These are phyloP conservation scores for Casaregolazyma suthepensis DNA, from an alignment of 1,139 yeast species.

Conservation along the genomic window DNA sequence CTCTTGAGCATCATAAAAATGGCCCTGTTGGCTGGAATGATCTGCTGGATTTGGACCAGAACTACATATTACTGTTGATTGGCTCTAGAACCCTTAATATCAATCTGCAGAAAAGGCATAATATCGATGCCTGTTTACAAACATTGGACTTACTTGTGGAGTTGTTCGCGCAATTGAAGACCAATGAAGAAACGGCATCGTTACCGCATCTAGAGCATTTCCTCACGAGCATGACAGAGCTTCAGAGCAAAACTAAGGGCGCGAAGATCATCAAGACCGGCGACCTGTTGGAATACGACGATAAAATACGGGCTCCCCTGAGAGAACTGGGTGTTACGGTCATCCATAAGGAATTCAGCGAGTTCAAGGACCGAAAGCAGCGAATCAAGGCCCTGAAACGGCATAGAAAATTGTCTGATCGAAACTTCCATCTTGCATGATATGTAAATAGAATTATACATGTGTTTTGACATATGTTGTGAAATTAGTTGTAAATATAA, in stretches of 20 bases:
- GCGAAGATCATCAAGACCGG: neutral
- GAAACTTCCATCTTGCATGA: neutral
- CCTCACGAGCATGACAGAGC: neutral
- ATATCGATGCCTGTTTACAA: neutral
- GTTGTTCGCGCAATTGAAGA: neutral
- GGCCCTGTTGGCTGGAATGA: neutral
- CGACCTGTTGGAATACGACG: slow-evolving; percentile 1
- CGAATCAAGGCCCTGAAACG: neutral
- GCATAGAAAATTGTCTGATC: neutral
- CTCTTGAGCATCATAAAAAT: neutral
- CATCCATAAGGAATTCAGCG: neutral
- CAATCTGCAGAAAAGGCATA: slow-evolving; percentile 3
- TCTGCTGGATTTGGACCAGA: neutral
- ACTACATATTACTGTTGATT: neutral
- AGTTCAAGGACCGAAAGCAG: neutral
- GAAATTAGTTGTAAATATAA: neutral
- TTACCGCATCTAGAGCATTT: neutral
- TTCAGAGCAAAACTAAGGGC: neutral
- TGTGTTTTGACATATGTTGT: neutral
- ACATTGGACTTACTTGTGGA: slow-evolving; percentile 1
- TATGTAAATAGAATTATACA: neutral
- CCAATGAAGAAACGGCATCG: neutral
- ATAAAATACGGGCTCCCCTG: neutral
- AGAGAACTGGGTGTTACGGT: neutral
- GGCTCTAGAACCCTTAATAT: slow-evolving; percentile 3